A percentile compares a stretch with the other conserved stretches of the same genome.
Conservation (phyloP, 1,284 basidiomycete genomes). For the Chalciporus sp. region DNA sequence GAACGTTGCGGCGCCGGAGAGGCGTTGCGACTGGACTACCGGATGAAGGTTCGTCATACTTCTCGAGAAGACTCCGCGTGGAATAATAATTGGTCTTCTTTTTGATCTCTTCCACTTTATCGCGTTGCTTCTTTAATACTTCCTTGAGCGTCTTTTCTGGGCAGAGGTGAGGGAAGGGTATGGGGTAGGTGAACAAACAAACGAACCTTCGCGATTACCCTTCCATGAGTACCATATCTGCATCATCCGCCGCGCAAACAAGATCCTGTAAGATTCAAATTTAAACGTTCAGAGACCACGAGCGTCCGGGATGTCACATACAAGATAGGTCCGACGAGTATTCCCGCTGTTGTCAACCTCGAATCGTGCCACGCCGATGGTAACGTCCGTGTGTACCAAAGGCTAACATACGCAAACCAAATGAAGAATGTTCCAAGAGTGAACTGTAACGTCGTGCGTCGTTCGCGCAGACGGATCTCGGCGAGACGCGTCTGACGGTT, state of each 20-base stretch:
- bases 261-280: constrained; percentile 54
- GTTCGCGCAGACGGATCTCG: constrained; percentile 86
- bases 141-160: constrained; percentile 80
- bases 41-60: constrained; percentile 74
- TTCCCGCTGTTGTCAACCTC: constrained; percentile 51
- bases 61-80: constrained; percentile 87
- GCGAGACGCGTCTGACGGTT: constrained; percentile 80
- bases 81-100: constrained; percentile 96
- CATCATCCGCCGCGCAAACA: constrained; percentile 82
- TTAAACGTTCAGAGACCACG: constrained; percentile 8
- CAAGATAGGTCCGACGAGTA: constrained; percentile 79
- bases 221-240: constrained; percentile 87
- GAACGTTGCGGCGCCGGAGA: constrained; percentile 33
- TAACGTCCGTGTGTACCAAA: constrained; percentile 79
- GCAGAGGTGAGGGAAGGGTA: not conserved
- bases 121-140: constrained; percentile 79
- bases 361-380: constrained; percentile 47
- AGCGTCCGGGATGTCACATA: constrained; percentile 44
- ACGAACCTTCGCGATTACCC: constrained; percentile 82
- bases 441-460: constrained; percentile 77
- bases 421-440: constrained; percentile 81
- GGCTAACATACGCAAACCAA: constrained; percentile 79
- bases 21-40: constrained; percentile 34
- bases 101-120: constrained; percentile 95
- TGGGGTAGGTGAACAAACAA: not conserved